Conservation (phyloP, 768 basidiomycete species). For the Cyclocybe aegerita region DNA sequence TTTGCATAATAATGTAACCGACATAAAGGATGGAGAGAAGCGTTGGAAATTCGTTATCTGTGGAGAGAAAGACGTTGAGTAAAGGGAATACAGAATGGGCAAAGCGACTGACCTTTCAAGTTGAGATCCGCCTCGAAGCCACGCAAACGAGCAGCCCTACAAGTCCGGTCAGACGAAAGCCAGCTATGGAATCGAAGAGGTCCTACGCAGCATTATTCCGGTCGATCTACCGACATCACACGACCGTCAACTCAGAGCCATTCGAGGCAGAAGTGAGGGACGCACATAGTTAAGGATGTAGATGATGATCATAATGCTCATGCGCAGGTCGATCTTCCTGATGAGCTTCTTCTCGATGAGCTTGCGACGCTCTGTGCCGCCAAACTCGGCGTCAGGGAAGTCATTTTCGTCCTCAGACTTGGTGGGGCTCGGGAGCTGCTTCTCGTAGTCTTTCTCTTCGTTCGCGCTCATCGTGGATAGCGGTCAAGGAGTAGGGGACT, state of each 20-base stretch:
- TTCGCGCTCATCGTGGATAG: constrained; percentile 1
- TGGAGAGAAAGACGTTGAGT: neutral
- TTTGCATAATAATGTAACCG: constrained; percentile 77
- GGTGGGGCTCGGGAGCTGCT: constrained; percentile 4
- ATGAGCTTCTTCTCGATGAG: constrained; percentile 52
- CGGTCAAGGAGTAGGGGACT: neutral
- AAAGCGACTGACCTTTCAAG: constrained; percentile 37
- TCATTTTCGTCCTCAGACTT: constrained; percentile 9
- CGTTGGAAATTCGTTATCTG: constrained; percentile 60
- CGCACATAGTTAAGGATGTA: constrained; percentile 51
- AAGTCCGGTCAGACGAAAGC: neutral
- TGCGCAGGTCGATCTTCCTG: constrained; percentile 54
- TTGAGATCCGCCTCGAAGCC: constrained; percentile 69
- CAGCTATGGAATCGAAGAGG: neutral
- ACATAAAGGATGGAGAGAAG: constrained; percentile 69
- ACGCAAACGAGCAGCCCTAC: constrained; percentile 66
- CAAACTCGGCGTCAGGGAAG: constrained; percentile 43
- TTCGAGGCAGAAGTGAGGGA: constrained; percentile 1
- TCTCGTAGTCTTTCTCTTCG: constrained; percentile 14
- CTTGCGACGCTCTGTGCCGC: constrained; percentile 42
- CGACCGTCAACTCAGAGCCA: constrained; percentile 1
- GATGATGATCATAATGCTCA: constrained; percentile 52
- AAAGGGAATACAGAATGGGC: neutral
- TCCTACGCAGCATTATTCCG: constrained; percentile 69
- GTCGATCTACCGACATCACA: constrained; percentile 48